Percentiles rank a stretch among this genome's conserved stretches.
Conservation (phyloP, 495 filamentous ascomycete species). For the Penicillium simplicissimum region DNA sequence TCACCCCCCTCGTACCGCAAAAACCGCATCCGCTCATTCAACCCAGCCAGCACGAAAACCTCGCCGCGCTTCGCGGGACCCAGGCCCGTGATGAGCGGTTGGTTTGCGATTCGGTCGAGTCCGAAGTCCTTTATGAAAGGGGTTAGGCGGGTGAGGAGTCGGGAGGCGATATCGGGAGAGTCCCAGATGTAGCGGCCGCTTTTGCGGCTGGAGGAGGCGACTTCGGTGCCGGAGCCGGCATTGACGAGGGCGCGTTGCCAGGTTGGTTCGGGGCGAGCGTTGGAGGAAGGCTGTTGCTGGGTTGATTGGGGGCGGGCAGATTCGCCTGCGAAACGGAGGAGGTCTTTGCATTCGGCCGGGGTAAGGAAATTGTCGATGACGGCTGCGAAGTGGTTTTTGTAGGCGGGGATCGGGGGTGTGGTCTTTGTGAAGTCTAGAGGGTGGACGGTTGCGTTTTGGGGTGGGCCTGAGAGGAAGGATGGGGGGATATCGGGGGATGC, state of each 20-base stretch:
- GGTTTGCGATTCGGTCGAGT: conserved; percentile 38
- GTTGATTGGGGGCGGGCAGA: conserved; percentile 11
- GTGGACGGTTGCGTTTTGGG: conserved; percentile 27
- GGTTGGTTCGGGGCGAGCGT: conserved; percentile 15
- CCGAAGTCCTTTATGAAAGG: conserved; percentile 47
- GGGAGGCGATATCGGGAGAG: conserved; percentile 56
- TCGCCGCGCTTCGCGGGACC: conserved; percentile 46
- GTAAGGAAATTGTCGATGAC: conserved; percentile 66
- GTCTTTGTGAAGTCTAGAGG: conserved; percentile 55
- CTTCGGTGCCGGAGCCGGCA: conserved; percentile 60
- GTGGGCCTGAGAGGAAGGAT: conserved; percentile 20
- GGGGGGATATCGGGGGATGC: conserved; percentile 13
- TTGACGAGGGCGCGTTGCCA: conserved; percentile 59
- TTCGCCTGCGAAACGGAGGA: conserved; percentile 58
- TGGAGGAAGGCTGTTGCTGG: neutral
- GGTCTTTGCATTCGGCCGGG: conserved; percentile 57
- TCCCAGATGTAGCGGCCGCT: conserved; percentile 79
- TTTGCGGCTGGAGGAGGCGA: conserved; percentile 58
- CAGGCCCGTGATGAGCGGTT: conserved; percentile 47
- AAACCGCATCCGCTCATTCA: conserved; percentile 82
- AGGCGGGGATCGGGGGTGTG: conserved; percentile 52
- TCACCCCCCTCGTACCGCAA: conserved; percentile 74
- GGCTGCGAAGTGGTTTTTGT: conserved; percentile 56
- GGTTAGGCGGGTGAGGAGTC: conserved; percentile 60
- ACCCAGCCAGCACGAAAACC: conserved; percentile 54